These are phyloP conservation scores for Pisolithus sp. DNA, from an alignment of 768 basidiomycete species.

Conservation along the genomic window DNA sequence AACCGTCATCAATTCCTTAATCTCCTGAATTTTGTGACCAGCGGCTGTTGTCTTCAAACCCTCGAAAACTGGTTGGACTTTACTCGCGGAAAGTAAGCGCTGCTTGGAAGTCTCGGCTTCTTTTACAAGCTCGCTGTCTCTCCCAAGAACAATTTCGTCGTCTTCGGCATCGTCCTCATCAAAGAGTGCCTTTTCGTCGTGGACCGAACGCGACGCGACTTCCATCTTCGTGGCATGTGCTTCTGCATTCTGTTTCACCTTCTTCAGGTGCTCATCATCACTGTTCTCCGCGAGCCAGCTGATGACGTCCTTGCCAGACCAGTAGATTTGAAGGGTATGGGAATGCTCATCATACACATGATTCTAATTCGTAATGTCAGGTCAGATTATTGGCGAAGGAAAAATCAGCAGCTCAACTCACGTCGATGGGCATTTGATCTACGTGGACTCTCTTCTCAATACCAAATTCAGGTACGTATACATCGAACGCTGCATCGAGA, in stretches of 20 bases:
- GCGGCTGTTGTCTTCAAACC: conserved; percentile 64
- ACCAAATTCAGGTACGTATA: conserved; percentile 92
- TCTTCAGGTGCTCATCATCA: conserved; percentile 92
- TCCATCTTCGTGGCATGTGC: conserved; percentile 91
- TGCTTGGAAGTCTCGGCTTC: conserved; percentile 68
- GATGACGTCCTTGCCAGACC: conserved; percentile 92
- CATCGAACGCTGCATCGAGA: conserved; percentile 97
- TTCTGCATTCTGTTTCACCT: conserved; percentile 89
- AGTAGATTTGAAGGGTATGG: conserved; percentile 90
- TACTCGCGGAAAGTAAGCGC: conserved; percentile 67
- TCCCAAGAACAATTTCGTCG: conserved; percentile 75
- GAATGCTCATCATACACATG: conserved; percentile 94
- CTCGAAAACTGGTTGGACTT: conserved; percentile 75
- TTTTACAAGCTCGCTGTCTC: conserved; percentile 36
- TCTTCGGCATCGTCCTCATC: conserved; percentile 81
- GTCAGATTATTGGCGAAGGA: conserved; percentile 11
- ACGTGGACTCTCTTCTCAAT: conserved; percentile 99
- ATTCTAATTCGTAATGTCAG: conserved; percentile 47
- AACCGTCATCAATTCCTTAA: conserved; percentile 87
- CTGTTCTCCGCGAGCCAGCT: conserved; percentile 92
- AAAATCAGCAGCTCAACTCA: conserved; percentile 32
- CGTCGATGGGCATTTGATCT: conserved; percentile 98
- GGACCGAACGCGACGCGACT: conserved; percentile 74
- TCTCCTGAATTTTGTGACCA: conserved; percentile 95
- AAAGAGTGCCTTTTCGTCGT: conserved; percentile 84